phyloP scores from a whole-genome alignment of 306 rosid species.

The Medicago truncatula region MtrunA17r5.0-ANR NC_053045.1:52623501-52624000 shows the following conservation, averaged over 20 bases:
- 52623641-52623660: slow-evolving; percentile 8
- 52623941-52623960: slow-evolving; percentile 11
- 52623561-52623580: no score
- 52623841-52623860: slow-evolving; percentile 3
- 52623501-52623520: no score
- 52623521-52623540: no score
- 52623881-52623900: not conserved
- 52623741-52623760: slow-evolving; percentile 13
- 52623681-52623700: slow-evolving; percentile 5
- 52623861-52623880: not conserved
- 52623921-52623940: slow-evolving; percentile 32
- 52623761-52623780: not conserved
- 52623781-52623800: slow-evolving; percentile 2
- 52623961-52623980: slow-evolving; percentile 31
- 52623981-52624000: slow-evolving; percentile 5
- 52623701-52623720: slow-evolving; percentile 11
- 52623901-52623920: slow-evolving; percentile 6
- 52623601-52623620: slow-evolving; percentile 1
- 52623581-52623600: not conserved
- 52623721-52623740: slow-evolving; percentile 15
- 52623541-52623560: no score
- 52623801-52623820: not conserved
- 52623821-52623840: not conserved
- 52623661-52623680: not conserved
- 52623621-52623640: slow-evolving; percentile 23